Evolutionary conservation across 1,284 basidiomycete species (phyloP).

Genomic region (Sanghuangporus sanghuang): DNA sequence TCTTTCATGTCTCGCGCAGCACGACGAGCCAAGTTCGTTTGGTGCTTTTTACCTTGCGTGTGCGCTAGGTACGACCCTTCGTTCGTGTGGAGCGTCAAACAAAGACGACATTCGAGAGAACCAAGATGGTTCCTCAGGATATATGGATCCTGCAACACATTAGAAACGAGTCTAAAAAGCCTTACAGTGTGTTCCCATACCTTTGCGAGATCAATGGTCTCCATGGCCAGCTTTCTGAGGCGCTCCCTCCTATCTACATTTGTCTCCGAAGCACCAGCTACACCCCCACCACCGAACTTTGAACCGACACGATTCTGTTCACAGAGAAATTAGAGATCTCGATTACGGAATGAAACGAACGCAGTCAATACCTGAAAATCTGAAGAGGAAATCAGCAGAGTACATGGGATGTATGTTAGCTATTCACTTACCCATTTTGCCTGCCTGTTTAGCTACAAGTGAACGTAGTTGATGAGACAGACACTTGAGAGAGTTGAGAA

Average conservation of each 20-base stretch:
- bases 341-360: background rate
- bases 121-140: slow-evolving; percentile 98
- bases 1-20: slow-evolving; percentile 96
- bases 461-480: background rate
- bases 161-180: background rate
- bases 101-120: slow-evolving; percentile 96
- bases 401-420: background rate
- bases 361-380: slow-evolving; percentile 1
- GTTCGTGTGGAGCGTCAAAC: slow-evolving; percentile 96
- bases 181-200: slow-evolving; percentile 31
- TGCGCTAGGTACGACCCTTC: slow-evolving; percentile 99
- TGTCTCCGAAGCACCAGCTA: slow-evolving; percentile 86
- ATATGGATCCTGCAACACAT: slow-evolving; percentile 79
- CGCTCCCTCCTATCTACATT: slow-evolving; percentile 96
- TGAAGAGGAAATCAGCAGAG: background rate
- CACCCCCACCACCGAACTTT: slow-evolving; percentile 94
- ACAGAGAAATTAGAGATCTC: background rate
- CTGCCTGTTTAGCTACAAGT: background rate
- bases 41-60: slow-evolving; percentile 99
- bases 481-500: background rate
- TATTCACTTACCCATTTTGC: background rate
- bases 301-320: slow-evolving; percentile 87
- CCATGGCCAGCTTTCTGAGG: slow-evolving; percentile 89
- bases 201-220: slow-evolving; percentile 95
- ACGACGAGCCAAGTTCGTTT: slow-evolving; percentile 94